Base-by-base conservation (phyloP, 1,284 basidiomycete genomes). In the Thelephora terrestris region DNA sequence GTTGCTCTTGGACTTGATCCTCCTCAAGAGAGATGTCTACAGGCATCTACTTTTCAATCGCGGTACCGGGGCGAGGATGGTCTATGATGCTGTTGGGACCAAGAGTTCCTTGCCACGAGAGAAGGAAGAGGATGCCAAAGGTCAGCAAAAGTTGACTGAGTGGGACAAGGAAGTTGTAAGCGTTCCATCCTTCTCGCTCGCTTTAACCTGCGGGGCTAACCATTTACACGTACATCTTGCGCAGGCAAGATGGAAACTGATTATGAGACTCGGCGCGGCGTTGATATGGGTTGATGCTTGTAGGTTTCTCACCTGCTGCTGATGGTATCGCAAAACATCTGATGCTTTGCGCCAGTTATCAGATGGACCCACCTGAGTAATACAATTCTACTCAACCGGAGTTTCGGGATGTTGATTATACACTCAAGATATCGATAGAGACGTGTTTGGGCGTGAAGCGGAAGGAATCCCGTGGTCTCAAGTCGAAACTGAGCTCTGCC, bases 31-130 rank as follows among this genome's bases (percentile, higher is more conserved):
- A 18, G 81, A 81, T 20, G 91, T 94, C 1, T 95, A 88, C 61
- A 73, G 89, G 12, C 92, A 96, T 67, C 66, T 96, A 21, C 68
- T 96, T n/a, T 95, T 89, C 62, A 96, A 96, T 58, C 73, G 89
- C 39, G 87, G 81, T 4, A 68, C 81, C 1, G 72, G 75, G 39
- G 85, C 86, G 1, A 66, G 79, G 52, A 71, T 64, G 51, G 64
- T 57, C 61, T 50, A 61, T 17, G 62, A 53, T 10, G 52, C 32
- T 18, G 42, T 34, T 38, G 45, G 23, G 48, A 46, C 43, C 36
- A 25, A 55, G 32, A 53, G 37, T 32, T 47, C 44, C 44, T 27
- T 43, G 37, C 34, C 36, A 21, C 17, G 51, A 36, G 24, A 35
- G n/a, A 43, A 45, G 40, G 21, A 27, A n/a, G 36, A 48, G 17